Evolutionary conservation across 257 asterid species (phyloP).

Genomic region (Solanum acaule): DNA sequence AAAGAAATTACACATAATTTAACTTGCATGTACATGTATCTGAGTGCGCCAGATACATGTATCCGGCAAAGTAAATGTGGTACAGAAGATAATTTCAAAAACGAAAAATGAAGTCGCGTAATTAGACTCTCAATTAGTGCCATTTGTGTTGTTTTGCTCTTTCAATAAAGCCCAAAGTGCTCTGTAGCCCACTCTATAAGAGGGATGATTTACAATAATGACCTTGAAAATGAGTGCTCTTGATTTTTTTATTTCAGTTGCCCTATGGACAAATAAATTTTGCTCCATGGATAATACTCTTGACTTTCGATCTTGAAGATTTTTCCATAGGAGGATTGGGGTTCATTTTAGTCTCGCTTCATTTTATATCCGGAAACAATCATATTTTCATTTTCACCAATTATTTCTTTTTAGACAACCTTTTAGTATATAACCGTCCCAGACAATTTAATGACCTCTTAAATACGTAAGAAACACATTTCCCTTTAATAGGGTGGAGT

Average conservation of each 20-base stretch:
- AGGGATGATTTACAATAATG: not conserved
- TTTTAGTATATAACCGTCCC: not conserved
- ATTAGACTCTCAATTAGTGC: too few relatives aligned
- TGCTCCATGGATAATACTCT: not conserved
- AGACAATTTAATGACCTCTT: not conserved
- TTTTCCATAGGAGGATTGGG: not conserved
- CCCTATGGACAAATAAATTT: not conserved
- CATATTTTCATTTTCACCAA: not conserved
- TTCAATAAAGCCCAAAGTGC: not conserved
- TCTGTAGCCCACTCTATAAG: not conserved
- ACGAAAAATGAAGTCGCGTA: not conserved
- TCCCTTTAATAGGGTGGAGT: not conserved
- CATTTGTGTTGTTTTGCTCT: not conserved
- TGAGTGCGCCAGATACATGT: not conserved
- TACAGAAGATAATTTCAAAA: not conserved
- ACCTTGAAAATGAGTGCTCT: not conserved
- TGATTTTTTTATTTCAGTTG: not conserved
- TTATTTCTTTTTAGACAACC: not conserved
- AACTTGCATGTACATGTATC: not conserved
- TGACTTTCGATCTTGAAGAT: not conserved
- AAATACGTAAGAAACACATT: accelerated
- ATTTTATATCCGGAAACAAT: not conserved
- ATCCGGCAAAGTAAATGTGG: not conserved
- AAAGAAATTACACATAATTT: not conserved
- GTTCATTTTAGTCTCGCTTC: not conserved